These are phyloP conservation scores for Blastobotrys buckinghamii DNA, from an alignment of 1,139 yeast species.

Conservation along the genomic window DNA sequence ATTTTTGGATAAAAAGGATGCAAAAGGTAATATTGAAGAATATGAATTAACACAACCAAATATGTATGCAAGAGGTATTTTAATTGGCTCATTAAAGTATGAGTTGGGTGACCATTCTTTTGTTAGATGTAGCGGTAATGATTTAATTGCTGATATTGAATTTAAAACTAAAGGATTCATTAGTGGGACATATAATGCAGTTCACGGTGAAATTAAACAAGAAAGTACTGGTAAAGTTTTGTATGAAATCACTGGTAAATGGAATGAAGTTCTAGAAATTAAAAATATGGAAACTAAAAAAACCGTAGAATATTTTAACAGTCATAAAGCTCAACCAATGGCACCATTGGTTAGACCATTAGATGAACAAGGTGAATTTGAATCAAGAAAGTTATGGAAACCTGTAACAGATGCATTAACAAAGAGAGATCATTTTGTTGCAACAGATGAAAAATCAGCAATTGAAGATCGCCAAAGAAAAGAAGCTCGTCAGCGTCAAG, in stretches of 20 bases:
- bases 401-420: conserved; percentile 75
- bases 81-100: conserved; percentile 82
- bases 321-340: conserved; percentile 44
- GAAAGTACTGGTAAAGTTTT: conserved; percentile 48
- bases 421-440: conserved; percentile 65
- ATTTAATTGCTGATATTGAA: conserved; percentile 73
- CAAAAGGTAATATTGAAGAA: conserved; percentile 46
- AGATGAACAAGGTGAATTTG: conserved; percentile 71
- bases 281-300: conserved; percentile 47
- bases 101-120: conserved; percentile 90
- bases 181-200: conserved; percentile 85
- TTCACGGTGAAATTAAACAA: conserved; percentile 65
- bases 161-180: conserved; percentile 94
- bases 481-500: conserved; percentile 64
- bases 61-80: conserved; percentile 89
- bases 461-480: conserved; percentile 81
- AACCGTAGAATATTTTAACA: conserved; percentile 58
- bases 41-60: conserved; percentile 89
- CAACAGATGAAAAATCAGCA: conserved; percentile 81
- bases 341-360: conserved; percentile 73
- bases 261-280: conserved; percentile 84
- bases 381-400: conserved; percentile 79
- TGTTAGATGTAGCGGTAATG: conserved; percentile 56
- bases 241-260: conserved; percentile 75
- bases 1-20: conserved; percentile 50